Evolutionary conservation across 2,329 filamentous ascomycete genomes (phyloP), one percentile per base, ranked within the genome.

Genomic region (Fusarium sarcochroum): DNA sequence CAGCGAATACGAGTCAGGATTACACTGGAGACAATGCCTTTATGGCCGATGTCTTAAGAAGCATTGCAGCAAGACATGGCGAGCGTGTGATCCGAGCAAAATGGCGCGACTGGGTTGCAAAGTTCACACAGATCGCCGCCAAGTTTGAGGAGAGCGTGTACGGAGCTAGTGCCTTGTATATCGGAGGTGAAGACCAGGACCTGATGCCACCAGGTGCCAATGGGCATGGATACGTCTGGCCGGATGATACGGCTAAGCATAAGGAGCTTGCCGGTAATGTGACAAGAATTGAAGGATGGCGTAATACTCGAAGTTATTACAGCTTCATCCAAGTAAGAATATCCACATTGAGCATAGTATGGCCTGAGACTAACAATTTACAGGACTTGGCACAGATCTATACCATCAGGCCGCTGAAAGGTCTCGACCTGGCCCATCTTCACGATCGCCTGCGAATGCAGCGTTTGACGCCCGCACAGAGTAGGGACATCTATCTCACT

Each of bases 91-190:
- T 99, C 56, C 88, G 96, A 21, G 90, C 93, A 32, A 98, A 97
- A 80, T 98, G 94, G 92, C 89, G 94, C 18, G 92, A 93, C 64
- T 99, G 96, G 90, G 91, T 98, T n/a, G 85, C 91, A 58, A 96
- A 94, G 77, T 98, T 99, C 76, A 96, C 94, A 0, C 90, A 96
- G 46, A 91, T 99, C 47, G 91, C 96, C 2, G 93, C 96, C 2
- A 93, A 94, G 14, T 98, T 98, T 70, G 96, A 99, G 77, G 96
- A 99, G 80, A 91, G 89, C 35, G 96, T 99, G 6, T 99, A 97
- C 75, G 97, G 96, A 27, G 93, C 93, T 14, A 97, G 93, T 60
- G 93, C 94, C 34, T 84, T 99, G 34, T 93, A 94, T 75, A 93
- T 97, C 60, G 93, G 92, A 7, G 89, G 90, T 14, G 91, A 93